These are phyloP conservation scores for Pseudogymnoascus sp. DNA, from an alignment of 2,329 filamentous ascomycete species.

Conservation along the genomic window DNA sequence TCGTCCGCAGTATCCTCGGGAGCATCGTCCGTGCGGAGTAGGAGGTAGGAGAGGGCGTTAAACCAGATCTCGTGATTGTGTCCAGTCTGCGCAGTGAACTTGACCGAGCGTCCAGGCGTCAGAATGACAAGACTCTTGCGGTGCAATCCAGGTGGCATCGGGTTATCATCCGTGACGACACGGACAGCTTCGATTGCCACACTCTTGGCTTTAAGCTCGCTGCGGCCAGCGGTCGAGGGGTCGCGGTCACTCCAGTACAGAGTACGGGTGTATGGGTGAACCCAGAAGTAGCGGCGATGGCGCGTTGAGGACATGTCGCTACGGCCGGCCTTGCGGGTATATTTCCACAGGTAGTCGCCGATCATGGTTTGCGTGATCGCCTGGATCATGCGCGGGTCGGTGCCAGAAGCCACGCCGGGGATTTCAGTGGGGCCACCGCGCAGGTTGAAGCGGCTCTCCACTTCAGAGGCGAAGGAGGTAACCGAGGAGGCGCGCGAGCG, in stretches of 20 bases:
- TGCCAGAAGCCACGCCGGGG: conserved; percentile 60
- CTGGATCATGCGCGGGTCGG: conserved; percentile 96
- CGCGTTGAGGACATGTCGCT: conserved; percentile 82
- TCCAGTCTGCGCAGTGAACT: conserved; percentile 89
- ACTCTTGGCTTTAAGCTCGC: conserved; percentile 75
- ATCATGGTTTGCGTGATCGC: conserved; percentile 99
- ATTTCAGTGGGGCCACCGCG: conserved; percentile 47
- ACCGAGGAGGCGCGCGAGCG: conserved; percentile 70
- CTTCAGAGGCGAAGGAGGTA: conserved; percentile 89
- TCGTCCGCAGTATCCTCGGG: conserved; percentile 50
- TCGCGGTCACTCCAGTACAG: conserved; percentile 95
- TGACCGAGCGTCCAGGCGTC: conserved; percentile 79
- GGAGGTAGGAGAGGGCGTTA: conserved; percentile 88
- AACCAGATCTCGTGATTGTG: conserved; percentile 98
- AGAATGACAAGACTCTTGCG: conserved; percentile 88
- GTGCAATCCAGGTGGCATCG: conserved; percentile 88
- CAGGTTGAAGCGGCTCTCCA: conserved; percentile 86
- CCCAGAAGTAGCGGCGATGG: conserved; percentile 96
- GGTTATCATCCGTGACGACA: conserved; percentile 90
- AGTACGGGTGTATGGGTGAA: conserved; percentile 93
- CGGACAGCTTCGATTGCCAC: conserved; percentile 88
- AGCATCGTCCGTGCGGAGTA: conserved; percentile 65
- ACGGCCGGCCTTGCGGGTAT: conserved; percentile 89
- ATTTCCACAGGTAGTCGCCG: conserved; percentile 98
- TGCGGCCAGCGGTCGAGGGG: conserved; percentile 69